Evolutionary conservation across 2,329 filamentous ascomycete genomes (phyloP), one percentile per base, ranked within the genome.

Genomic region (Nectriaceae sp.): DNA sequence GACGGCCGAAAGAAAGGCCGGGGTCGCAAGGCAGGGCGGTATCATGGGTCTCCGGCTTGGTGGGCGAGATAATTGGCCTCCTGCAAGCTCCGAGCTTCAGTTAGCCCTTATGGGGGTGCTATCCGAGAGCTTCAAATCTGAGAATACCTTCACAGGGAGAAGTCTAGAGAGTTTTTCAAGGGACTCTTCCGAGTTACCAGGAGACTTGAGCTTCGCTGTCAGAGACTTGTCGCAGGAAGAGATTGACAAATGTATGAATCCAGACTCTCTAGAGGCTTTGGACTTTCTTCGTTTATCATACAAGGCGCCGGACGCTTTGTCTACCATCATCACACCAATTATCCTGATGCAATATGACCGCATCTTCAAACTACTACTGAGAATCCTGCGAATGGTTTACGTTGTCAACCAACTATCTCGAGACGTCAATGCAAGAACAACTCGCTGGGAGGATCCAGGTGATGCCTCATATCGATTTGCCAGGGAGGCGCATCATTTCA

Each of bases 201-300:
- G 88, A 0, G 83, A 86, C 20, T 70, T 92, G 22, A 89, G 85
- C 66, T 97, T 99, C 65, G 84, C 89, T 0, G 87, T 99, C 20
- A 87, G 94, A 31, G 87, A 93, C 57, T 77, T 97, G 53, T 80
- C 85, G 0, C 77, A 84, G 6, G 85, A 87, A 40, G 91, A 97
- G 58, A 89, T 96, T 40, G 83, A 90, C 44, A 84, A 80, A 53
- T 93, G 91, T 67, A 85, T 95, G 77, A 83, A 97, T 60, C 85
- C 90, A 0, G 81, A 89, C 63, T 88, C 87, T 0, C 78, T 97
- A 16, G 85, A 93, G 64, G 94, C 94, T 0, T 76, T 97, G n/a
- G 94, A 97, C 68, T 97, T 99, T 62, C 75, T 99, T 15, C 84
- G 90, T 2, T 74, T 99, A 6, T 88, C 91, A 39, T 97, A 97